These are phyloP conservation scores for Claviceps purpurea DNA, from an alignment of 2,329 filamentous ascomycete species.

Conservation along the genomic window DNA sequence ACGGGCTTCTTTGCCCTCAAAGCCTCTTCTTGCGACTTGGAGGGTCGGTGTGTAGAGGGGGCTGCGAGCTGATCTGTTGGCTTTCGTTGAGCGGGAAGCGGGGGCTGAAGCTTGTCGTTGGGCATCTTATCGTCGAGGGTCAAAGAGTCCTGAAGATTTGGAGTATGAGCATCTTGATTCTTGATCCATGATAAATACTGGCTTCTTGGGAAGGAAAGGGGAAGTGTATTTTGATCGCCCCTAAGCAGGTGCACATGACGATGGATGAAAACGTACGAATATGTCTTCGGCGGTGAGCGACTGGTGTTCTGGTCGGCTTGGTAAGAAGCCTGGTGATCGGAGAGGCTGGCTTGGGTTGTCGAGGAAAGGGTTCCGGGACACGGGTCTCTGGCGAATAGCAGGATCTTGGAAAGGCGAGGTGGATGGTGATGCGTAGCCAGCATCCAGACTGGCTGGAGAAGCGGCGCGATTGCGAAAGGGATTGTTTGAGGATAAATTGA, in stretches of 20 bases:
- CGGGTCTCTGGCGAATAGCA: slow-evolving; percentile 35
- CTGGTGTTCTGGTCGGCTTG: slow-evolving; percentile 30
- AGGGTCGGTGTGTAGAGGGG: slow-evolving; percentile 39
- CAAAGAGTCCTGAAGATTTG: slow-evolving; percentile 45
- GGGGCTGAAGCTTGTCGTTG: slow-evolving; percentile 20
- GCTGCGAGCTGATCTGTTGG: slow-evolving; percentile 15
- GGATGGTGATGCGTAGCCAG: slow-evolving; percentile 24
- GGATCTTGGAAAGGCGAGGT: slow-evolving; percentile 48
- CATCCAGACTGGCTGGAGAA: slow-evolving; percentile 36
- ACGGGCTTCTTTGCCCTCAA: slow-evolving; percentile 31
- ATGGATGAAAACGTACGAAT: slow-evolving; percentile 48
- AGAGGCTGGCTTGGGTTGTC: slow-evolving; percentile 34
- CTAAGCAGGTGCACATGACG: background rate
- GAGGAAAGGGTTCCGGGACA: slow-evolving; percentile 66
- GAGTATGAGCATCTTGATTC: slow-evolving; percentile 3
- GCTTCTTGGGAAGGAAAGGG: background rate
- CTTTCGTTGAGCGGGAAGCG: slow-evolving; percentile 26
- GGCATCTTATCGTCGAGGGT: slow-evolving; percentile 47
- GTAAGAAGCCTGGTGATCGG: slow-evolving; percentile 35
- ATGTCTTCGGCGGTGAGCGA: slow-evolving; percentile 52
- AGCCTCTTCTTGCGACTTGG: slow-evolving; percentile 54
- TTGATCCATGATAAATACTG: background rate
- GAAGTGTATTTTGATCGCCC: background rate
- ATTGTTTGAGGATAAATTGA: slow-evolving; percentile 70
- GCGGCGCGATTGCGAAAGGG: slow-evolving; percentile 62